Evolutionary conservation across 768 basidiomycete species (phyloP).

Genomic region (Russula emetica): DNA sequence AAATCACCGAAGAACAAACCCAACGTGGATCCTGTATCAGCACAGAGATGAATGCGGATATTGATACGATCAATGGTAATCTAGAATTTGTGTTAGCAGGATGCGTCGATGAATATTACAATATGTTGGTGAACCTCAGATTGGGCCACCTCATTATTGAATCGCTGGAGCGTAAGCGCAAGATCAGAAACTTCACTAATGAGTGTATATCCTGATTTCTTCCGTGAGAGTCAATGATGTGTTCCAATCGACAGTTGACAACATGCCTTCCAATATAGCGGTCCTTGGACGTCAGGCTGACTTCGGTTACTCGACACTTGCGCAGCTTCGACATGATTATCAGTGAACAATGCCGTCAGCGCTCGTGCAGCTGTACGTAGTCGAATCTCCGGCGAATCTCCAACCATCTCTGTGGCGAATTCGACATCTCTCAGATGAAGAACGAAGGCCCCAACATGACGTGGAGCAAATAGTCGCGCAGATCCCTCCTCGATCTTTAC

Average conservation of each 20-base stretch:
- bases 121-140: conserved; percentile 11
- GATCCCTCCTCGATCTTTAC: conserved; percentile 65
- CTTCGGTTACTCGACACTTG: conserved; percentile 30
- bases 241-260: background rate
- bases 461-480: conserved; percentile 53
- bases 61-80: conserved; percentile 49
- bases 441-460: conserved; percentile 60
- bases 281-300: background rate
- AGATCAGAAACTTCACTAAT: conserved; percentile 55
- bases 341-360: conserved; percentile 50
- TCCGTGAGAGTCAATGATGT: conserved; percentile 3
- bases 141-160: background rate
- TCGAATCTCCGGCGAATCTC: conserved; percentile 53
- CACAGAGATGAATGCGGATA: conserved; percentile 66
- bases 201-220: conserved; percentile 68
- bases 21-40: conserved; percentile 65
- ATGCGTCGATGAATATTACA: background rate
- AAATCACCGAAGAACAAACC: conserved; percentile 53
- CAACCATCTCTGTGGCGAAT: conserved; percentile 70
- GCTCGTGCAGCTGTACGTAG: conserved; percentile 48
- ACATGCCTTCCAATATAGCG: conserved; percentile 62
- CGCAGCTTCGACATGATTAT: conserved; percentile 41
- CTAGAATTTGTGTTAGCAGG: conserved; percentile 37
- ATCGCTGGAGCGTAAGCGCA: conserved; percentile 25
- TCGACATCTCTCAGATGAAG: conserved; percentile 60